phyloP scores from a whole-genome alignment of 768 basidiomycete species.

The Mycena olivaceomarginata region DNA sequence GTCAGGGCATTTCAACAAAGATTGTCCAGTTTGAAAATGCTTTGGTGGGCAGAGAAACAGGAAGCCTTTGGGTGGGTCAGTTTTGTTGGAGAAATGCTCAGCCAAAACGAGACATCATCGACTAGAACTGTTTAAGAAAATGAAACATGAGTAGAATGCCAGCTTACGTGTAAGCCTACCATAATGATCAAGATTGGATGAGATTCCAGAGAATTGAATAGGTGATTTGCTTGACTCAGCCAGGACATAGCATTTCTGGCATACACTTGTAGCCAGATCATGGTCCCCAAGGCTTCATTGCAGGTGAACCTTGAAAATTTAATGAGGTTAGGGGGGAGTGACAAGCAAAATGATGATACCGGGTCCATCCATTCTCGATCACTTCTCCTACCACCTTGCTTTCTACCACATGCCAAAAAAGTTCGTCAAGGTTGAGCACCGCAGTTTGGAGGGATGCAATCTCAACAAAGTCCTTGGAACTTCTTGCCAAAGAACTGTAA shows the following conservation, averaged over 20 bases:
- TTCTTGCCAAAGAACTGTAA: neutral
- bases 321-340: neutral
- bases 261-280: neutral
- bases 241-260: neutral
- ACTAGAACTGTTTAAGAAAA: neutral
- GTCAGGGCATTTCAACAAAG: neutral
- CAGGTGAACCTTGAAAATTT: neutral
- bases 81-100: neutral
- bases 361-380: neutral
- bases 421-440: neutral
- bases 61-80: neutral
- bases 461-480: neutral
- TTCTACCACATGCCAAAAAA: neutral
- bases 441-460: neutral
- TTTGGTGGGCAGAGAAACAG: constrained; percentile 16
- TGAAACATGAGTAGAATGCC: neutral
- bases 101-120: neutral
- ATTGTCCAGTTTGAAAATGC: neutral
- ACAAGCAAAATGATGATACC: too few relatives aligned
- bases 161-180: neutral
- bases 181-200: neutral
- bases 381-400: neutral
- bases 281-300: neutral
- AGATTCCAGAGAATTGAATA: neutral
- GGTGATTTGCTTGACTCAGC: constrained; percentile 22